These are phyloP conservation scores for Penicillium sp. DNA, from an alignment of 2,329 filamentous ascomycete genomes.

Conservation along the genomic window DNA sequence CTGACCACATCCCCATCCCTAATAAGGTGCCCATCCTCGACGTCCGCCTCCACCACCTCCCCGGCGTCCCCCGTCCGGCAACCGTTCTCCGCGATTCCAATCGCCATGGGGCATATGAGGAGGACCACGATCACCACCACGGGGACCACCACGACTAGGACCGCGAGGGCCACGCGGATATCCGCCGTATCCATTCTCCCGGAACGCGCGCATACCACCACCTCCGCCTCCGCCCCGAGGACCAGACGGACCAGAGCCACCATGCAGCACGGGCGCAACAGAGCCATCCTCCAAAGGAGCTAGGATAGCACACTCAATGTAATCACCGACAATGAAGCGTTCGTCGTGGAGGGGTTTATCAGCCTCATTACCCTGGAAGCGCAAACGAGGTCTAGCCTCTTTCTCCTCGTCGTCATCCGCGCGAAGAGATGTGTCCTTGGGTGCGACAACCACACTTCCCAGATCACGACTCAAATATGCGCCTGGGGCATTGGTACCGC, in stretches of 20 bases:
- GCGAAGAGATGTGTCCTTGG: constrained; percentile 28
- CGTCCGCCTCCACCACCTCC: constrained; percentile 37
- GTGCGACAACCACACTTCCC: constrained; percentile 75
- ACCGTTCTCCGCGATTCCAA: constrained; percentile 51
- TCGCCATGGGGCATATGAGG: constrained; percentile 39
- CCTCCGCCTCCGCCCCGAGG: constrained; percentile 27
- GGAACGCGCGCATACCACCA: constrained; percentile 40
- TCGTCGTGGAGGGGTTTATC: constrained; percentile 74
- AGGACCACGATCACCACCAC: constrained; percentile 44
- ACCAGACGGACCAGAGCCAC: constrained; percentile 33
- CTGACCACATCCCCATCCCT: not conserved
- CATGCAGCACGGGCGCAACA: constrained; percentile 57
- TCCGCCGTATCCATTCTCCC: constrained; percentile 50
- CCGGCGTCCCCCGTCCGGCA: constrained; percentile 39
- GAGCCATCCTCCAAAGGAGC: constrained; percentile 73
- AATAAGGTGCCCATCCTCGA: constrained; percentile 45
- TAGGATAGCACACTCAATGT: constrained; percentile 78
- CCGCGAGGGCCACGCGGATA: constrained; percentile 42
- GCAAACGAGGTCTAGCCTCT: constrained; percentile 38
- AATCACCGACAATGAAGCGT: constrained; percentile 86
- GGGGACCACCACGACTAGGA: constrained; percentile 44
- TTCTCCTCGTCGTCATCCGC: constrained; percentile 40
- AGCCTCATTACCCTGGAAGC: constrained; percentile 59
- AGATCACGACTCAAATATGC: constrained; percentile 78
- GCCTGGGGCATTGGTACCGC: constrained; percentile 47